Percentiles rank a stretch among this genome's conserved stretches.
phyloP scores from a whole-genome alignment of 192 early-diverging fungal genomes.

The Coemansia erecta region DNA sequence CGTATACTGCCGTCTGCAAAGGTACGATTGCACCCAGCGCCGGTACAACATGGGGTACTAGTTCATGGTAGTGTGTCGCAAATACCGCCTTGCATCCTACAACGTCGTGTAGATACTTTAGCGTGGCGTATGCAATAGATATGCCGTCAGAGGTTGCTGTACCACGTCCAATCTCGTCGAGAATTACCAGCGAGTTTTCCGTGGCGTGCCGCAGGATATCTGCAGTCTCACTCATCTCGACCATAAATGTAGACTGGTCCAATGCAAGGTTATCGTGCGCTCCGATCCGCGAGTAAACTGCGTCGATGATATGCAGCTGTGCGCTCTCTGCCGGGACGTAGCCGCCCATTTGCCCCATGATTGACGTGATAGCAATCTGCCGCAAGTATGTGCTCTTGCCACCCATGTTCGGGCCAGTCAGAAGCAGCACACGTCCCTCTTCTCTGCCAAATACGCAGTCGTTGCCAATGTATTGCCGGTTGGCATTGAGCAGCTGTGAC shows the following conservation, averaged over 20 bases:
- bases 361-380: conserved; percentile 71
- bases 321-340: conserved; percentile 85
- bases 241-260: conserved; percentile 79
- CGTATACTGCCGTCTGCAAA: conserved; percentile 35
- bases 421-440: conserved; percentile 49
- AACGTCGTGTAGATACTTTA: conserved; percentile 57
- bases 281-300: conserved; percentile 74
- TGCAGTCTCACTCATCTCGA: conserved; percentile 85
- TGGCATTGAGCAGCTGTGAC: conserved; percentile 46
- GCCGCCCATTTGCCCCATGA: conserved; percentile 82
- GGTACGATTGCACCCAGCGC: conserved; percentile 14
- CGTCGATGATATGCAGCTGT: conserved; percentile 65
- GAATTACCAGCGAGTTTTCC: conserved; percentile 69
- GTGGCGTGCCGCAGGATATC: conserved; percentile 75
- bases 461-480: conserved; percentile 57
- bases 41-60: conserved; percentile 55
- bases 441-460: conserved; percentile 49
- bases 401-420: conserved; percentile 91
- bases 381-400: conserved; percentile 85
- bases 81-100: conserved; percentile 66
- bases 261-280: conserved; percentile 67
- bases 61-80: conserved; percentile 79
- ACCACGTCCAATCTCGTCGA: conserved; percentile 87
- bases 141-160: conserved; percentile 63
- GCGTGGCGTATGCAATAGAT: conserved; percentile 68